phyloP scores from a whole-genome alignment of 768 basidiomycete species.

The Boletus sp. region DNA sequence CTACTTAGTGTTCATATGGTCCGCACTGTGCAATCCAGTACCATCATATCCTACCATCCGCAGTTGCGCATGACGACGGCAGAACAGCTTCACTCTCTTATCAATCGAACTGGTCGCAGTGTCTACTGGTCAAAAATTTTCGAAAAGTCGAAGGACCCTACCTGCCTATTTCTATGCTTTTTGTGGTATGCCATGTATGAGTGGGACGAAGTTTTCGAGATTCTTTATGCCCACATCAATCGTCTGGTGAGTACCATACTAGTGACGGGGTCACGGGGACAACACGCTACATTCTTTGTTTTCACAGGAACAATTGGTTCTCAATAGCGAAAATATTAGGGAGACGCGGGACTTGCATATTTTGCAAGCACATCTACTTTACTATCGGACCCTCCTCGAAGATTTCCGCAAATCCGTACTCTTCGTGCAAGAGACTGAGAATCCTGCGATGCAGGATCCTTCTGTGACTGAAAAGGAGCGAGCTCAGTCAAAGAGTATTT shows the following conservation, averaged over 20 bases:
- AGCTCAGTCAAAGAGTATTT: conserved; percentile 27
- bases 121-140: conserved; percentile 35
- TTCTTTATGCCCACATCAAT: conserved; percentile 49
- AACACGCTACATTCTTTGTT: background rate
- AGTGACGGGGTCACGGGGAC: background rate
- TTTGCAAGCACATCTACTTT: conserved; percentile 56
- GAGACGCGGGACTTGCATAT: conserved; percentile 55
- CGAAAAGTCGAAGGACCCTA: conserved; percentile 41
- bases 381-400: conserved; percentile 51
- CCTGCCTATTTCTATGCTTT: conserved; percentile 50
- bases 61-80: conserved; percentile 21
- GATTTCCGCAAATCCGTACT: conserved; percentile 52
- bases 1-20: conserved; percentile 55
- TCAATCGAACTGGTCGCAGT: conserved; percentile 30
- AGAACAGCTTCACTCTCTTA: conserved; percentile 26
- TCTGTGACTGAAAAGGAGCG: conserved; percentile 15
- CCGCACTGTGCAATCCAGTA: conserved; percentile 24
- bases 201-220: conserved; percentile 61
- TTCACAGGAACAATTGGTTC: conserved; percentile 45
- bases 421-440: conserved; percentile 47
- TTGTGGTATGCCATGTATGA: conserved; percentile 62
- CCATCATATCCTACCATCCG: conserved; percentile 34
- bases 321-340: conserved; percentile 38
- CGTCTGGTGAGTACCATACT: conserved; percentile 39
- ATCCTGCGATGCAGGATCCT: conserved; percentile 43